A percentile compares a stretch with the other conserved stretches of the same genome.
phyloP scores from a whole-genome alignment of 345 rosid genomes.

The Clausena lansium region DNA sequence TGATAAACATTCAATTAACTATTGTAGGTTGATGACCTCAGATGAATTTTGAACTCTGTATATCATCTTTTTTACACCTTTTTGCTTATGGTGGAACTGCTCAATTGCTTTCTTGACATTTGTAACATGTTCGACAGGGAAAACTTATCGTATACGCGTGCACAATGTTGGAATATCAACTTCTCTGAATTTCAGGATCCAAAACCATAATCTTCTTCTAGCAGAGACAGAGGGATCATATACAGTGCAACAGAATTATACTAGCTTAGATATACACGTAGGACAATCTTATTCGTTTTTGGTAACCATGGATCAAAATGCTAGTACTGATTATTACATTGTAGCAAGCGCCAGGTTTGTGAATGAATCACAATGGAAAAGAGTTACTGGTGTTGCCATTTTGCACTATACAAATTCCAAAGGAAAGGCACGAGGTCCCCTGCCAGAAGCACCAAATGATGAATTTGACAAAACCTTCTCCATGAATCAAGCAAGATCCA shows the following conservation, averaged over 20 bases:
- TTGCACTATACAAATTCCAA: slow-evolving; percentile 90
- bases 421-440: slow-evolving; percentile 86
- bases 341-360: slow-evolving; percentile 95
- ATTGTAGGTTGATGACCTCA: background rate
- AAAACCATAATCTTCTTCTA: slow-evolving; percentile 82
- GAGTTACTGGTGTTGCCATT: slow-evolving; percentile 95
- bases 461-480: slow-evolving; percentile 90
- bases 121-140: slow-evolving; percentile 50
- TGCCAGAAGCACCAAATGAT: slow-evolving; percentile 80
- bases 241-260: slow-evolving; percentile 95
- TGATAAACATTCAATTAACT: background rate
- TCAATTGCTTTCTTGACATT: slow-evolving; percentile 3
- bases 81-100: slow-evolving; percentile 1
- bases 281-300: slow-evolving; percentile 93
- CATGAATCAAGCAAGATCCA: slow-evolving; percentile 99
- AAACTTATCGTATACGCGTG: slow-evolving; percentile 83
- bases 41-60: background rate
- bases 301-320: slow-evolving; percentile 94
- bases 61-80: background rate
- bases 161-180: slow-evolving; percentile 94
- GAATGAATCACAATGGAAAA: slow-evolving; percentile 81
- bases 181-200: slow-evolving; percentile 93
- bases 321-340: slow-evolving; percentile 95
- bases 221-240: slow-evolving; percentile 95
- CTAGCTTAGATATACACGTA: slow-evolving; percentile 95